A percentile compares a stretch with the other conserved stretches of the same genome.
Conservation (phyloP, 139 green algal species). For the Mychonastes homosphaera region DNA sequence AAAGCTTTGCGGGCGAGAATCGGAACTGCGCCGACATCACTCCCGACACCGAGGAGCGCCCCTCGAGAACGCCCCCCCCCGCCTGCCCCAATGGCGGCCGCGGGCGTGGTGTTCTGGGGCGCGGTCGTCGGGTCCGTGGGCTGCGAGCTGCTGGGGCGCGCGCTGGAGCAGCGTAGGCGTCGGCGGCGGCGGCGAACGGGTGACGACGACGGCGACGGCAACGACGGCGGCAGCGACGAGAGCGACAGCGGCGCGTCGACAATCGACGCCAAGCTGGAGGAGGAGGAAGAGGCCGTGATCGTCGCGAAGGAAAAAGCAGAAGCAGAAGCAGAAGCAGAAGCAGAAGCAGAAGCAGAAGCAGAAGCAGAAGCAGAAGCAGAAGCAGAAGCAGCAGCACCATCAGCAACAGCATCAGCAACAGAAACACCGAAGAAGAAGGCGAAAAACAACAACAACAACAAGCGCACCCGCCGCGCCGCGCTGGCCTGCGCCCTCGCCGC, state of each 20-base stretch:
- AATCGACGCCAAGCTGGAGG: background rate
- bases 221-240: background rate
- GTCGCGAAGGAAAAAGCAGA: background rate
- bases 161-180: too few species aligned
- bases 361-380: background rate
- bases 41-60: too few species aligned
- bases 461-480: background rate
- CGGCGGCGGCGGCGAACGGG: background rate
- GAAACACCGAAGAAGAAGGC: conserved; percentile 2
- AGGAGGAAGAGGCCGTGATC: background rate
- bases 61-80: too few species aligned
- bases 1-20: too few species aligned
- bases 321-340: background rate
- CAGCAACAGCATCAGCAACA: background rate
- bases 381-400: conserved; percentile 1
- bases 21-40: too few species aligned
- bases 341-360: background rate
- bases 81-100: too few species aligned
- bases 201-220: background rate
- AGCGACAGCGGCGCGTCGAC: background rate
- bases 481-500: too few species aligned
- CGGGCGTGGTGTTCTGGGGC: too few species aligned
- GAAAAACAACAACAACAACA: conserved; percentile 1
- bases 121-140: too few species aligned
- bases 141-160: too few species aligned